Evolutionary conservation across 192 early-diverging fungal species (phyloP).

Genomic region (Coemansia sp.): DNA sequence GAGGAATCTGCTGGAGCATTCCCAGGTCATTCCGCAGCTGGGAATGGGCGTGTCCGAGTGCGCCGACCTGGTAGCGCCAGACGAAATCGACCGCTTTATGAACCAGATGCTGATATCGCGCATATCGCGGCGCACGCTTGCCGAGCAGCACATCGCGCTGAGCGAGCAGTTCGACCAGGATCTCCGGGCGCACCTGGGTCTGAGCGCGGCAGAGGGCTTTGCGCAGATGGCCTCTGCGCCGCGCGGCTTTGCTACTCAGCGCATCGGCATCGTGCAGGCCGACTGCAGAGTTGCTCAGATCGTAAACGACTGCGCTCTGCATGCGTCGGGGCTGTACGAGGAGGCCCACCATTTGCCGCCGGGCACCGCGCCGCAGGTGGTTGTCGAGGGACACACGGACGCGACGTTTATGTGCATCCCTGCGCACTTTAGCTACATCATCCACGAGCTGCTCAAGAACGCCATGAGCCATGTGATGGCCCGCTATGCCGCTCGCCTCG

Average conservation of each 20-base stretch:
- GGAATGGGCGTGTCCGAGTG: conserved; percentile 84
- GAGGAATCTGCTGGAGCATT: conserved; percentile 70
- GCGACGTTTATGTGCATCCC: conserved; percentile 90
- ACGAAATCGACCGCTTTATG: conserved; percentile 81
- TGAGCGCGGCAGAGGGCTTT: conserved; percentile 28
- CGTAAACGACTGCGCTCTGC: conserved; percentile 52
- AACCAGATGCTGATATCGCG: conserved; percentile 83
- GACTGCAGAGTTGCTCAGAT: conserved; percentile 49
- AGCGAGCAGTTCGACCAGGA: conserved; percentile 60
- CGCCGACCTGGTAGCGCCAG: conserved; percentile 61
- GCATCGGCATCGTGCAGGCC: conserved; percentile 48
- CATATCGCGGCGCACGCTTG: conserved; percentile 85
- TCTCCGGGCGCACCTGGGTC: conserved; percentile 26
- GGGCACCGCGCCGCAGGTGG: conserved; percentile 64
- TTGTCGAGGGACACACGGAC: conserved; percentile 69
- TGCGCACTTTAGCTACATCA: conserved; percentile 90
- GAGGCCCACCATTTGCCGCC: conserved; percentile 42
- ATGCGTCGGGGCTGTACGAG: conserved; percentile 44
- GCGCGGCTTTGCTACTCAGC: conserved; percentile 55
- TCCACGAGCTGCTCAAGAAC: conserved; percentile 90
- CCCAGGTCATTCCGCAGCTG: conserved; percentile 84
- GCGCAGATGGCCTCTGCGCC: conserved; percentile 45
- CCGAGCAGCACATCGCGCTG: conserved; percentile 89
- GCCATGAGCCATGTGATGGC: conserved; percentile 71
- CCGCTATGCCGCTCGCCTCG: conserved; percentile 43